These are phyloP conservation scores for Pseudogymnoascus sp. DNA, from an alignment of 2,329 filamentous ascomycete species.

Conservation along the genomic window DNA sequence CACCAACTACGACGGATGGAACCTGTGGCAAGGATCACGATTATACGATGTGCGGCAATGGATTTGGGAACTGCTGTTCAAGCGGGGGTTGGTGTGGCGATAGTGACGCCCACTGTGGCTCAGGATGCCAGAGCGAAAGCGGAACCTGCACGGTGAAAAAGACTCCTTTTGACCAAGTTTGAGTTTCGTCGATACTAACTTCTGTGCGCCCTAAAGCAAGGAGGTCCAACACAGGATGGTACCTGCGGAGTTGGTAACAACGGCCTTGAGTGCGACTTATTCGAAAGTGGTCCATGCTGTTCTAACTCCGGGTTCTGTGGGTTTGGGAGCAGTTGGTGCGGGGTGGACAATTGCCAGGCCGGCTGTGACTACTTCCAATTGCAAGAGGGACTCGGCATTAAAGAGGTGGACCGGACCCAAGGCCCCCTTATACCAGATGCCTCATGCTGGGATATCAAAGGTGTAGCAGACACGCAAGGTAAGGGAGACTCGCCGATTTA, in stretches of 20 bases:
- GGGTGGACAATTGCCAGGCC: neutral
- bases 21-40: slow-evolving; percentile 12
- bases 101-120: slow-evolving; percentile 12
- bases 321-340: neutral
- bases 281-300: neutral
- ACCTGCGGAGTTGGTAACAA: neutral
- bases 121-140: neutral
- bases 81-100: slow-evolving; percentile 16
- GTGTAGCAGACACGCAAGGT: neutral
- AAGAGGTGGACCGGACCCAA: neutral
- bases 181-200: neutral
- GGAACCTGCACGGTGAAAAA: neutral
- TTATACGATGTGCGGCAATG: slow-evolving; percentile 11
- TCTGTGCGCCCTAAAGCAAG: neutral
- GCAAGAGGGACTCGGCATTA: neutral
- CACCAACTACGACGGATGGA: slow-evolving; percentile 10
- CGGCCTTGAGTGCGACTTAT: neutral
- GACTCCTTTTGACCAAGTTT: neutral
- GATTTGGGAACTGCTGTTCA: slow-evolving; percentile 17
- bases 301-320: neutral
- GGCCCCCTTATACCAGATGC: neutral
- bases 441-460: neutral
- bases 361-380: neutral
- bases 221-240: neutral
- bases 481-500: neutral